These are phyloP conservation scores for Wakefieldia striispora DNA, from an alignment of 768 basidiomycete genomes.

Conservation along the genomic window DNA sequence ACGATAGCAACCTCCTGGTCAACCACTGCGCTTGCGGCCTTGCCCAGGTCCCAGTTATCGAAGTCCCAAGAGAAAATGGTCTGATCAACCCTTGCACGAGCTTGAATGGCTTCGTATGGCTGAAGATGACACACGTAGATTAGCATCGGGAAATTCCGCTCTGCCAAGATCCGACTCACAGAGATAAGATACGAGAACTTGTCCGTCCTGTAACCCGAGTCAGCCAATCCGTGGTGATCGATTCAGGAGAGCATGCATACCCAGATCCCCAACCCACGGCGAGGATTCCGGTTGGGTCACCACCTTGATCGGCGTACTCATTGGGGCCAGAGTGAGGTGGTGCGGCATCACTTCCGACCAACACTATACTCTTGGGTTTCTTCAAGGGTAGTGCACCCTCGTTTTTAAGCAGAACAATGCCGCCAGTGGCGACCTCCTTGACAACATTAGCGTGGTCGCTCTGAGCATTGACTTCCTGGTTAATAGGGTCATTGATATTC, in stretches of 20 bases:
- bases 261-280: constrained; percentile 95
- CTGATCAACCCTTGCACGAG: constrained; percentile 61
- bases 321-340: constrained; percentile 70
- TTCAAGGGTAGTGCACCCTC: constrained; percentile 54
- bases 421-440: constrained; percentile 62
- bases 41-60: constrained; percentile 61
- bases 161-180: constrained; percentile 35
- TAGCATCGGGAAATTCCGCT: not conserved
- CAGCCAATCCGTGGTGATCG: not conserved
- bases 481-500: constrained; percentile 28
- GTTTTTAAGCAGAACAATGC: constrained; percentile 71
- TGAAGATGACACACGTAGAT: constrained; percentile 15
- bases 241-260: constrained; percentile 18
- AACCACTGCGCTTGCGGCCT: constrained; percentile 47
- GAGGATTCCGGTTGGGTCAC: constrained; percentile 61
- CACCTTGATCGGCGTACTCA: constrained; percentile 59
- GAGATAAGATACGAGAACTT: constrained; percentile 79
- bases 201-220: constrained; percentile 44
- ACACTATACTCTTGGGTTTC: constrained; percentile 54
- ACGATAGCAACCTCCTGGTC: constrained; percentile 68
- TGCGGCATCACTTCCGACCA: constrained; percentile 65
- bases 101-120: constrained; percentile 82
- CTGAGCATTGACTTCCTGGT: constrained; percentile 54
- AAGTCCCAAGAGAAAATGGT: constrained; percentile 68
- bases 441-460: constrained; percentile 51